Evolutionary conservation across 1,139 yeast genomes (phyloP).

Genomic region (Yamadazyma sp.): DNA sequence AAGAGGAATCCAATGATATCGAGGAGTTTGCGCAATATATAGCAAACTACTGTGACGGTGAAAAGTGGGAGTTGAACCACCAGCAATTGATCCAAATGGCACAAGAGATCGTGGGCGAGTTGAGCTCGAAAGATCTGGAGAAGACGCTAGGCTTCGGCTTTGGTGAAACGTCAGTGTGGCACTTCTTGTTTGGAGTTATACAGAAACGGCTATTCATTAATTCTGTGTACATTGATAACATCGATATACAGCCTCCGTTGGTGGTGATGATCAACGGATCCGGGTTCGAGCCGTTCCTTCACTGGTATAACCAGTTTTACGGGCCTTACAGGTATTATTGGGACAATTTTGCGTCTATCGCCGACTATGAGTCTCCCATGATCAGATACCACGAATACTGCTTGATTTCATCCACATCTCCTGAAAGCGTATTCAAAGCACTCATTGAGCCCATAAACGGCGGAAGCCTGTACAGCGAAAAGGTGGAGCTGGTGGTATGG

Average conservation of each 20-base stretch:
- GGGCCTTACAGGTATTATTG: constrained; percentile 34
- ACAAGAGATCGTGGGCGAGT: constrained; percentile 19
- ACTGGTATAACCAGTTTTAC: constrained; percentile 32
- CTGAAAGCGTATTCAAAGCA: constrained; percentile 19
- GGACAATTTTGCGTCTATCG: constrained; percentile 23
- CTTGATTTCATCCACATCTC: constrained; percentile 8
- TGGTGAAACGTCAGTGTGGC: constrained; percentile 1
- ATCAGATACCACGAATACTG: constrained; percentile 18
- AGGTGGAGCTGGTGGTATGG: constrained; percentile 24
- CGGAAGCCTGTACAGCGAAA: constrained; percentile 12
- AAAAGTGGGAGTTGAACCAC: constrained; percentile 3
- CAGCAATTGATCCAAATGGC: constrained; percentile 22
- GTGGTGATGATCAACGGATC: constrained; percentile 1
- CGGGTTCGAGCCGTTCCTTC: constrained; percentile 19
- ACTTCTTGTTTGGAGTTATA: constrained; percentile 8
- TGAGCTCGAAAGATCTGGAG: neutral
- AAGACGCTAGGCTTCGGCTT: constrained; percentile 1
- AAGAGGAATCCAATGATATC: constrained; percentile 18
- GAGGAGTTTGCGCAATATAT: constrained; percentile 26
- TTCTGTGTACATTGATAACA: constrained; percentile 15
- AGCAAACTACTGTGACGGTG: constrained; percentile 3
- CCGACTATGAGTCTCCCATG: constrained; percentile 4
- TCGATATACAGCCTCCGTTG: constrained; percentile 6
- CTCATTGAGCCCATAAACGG: constrained; percentile 25
- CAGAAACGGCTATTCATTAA: constrained; percentile 11